These are phyloP conservation scores for Fusarium annulatum DNA, from an alignment of 2,329 filamentous ascomycete genomes.

Conservation along the genomic window DNA sequence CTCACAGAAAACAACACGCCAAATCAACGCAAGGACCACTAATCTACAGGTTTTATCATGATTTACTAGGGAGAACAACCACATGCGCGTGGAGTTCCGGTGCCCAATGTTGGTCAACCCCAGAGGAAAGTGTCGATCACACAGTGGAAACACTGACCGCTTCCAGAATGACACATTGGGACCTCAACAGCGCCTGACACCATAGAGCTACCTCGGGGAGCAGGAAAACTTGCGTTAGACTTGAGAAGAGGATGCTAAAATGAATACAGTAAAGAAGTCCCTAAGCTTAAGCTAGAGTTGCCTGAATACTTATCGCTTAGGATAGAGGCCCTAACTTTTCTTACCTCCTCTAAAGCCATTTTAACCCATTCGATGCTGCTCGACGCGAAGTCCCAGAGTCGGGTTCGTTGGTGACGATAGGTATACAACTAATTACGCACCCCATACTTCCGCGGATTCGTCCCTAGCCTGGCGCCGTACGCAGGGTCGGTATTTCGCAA, in stretches of 20 bases:
- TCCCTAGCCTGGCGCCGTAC: slow-evolving; percentile 31
- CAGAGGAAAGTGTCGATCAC: not conserved
- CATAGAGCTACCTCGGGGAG: not conserved
- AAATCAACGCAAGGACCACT: not conserved
- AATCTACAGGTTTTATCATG: not conserved
- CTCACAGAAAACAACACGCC: not conserved
- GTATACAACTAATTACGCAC: slow-evolving; percentile 30
- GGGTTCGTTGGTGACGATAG: slow-evolving; percentile 15
- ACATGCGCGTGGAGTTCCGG: not conserved
- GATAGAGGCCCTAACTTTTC: not conserved
- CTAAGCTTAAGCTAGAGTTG: not conserved
- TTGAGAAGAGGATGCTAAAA: not conserved
- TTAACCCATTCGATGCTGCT: not conserved
- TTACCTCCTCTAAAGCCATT: not conserved
- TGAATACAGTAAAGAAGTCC: not conserved
- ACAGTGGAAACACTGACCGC: slow-evolving; percentile 4
- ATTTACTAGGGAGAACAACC: not conserved
- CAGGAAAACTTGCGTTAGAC: not conserved
- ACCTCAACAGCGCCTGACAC: not conserved
- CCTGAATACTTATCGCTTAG: not conserved
- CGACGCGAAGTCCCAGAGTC: not conserved
- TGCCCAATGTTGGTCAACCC: not conserved
- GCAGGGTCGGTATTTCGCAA: slow-evolving; percentile 5
- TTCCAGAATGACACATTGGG: not conserved
- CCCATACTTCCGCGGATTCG: slow-evolving; percentile 33